A percentile compares a stretch with the other conserved stretches of the same genome.
phyloP scores from a whole-genome alignment of 257 asterid genomes.

The Solanum verrucosum region DNA sequence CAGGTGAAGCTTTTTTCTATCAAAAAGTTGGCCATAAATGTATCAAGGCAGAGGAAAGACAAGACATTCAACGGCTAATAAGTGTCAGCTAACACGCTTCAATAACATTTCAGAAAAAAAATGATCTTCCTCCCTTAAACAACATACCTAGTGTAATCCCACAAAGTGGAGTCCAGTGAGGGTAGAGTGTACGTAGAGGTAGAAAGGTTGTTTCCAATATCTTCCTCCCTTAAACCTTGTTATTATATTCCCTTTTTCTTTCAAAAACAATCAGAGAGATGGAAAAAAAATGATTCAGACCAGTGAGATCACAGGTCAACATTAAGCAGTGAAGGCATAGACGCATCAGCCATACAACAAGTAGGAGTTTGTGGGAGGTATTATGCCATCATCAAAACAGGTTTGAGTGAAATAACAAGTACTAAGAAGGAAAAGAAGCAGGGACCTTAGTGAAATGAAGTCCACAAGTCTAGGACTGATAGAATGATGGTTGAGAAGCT shows the following conservation, averaged over 20 bases:
- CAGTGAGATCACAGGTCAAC: not conserved
- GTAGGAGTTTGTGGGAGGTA: not conserved
- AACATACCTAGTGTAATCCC: not conserved
- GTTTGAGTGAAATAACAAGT: not conserved
- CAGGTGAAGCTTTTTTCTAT: not conserved
- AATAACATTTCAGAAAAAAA: not conserved
- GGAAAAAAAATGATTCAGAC: not conserved
- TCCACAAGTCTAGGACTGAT: not conserved
- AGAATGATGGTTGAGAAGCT: not conserved
- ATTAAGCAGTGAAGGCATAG: not conserved
- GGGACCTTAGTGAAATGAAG: not conserved
- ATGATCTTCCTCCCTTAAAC: not conserved
- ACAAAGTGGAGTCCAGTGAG: not conserved
- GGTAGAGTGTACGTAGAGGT: not conserved
- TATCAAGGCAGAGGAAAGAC: not conserved
- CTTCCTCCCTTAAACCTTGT: not conserved
- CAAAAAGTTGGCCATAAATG: not conserved
- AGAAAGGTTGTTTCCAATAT: not conserved
- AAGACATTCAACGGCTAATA: not conserved
- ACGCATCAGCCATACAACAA: not conserved
- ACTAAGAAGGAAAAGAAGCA: not conserved
- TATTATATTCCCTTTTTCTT: not conserved
- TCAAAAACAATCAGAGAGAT: not conserved
- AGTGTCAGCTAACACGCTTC: not conserved
- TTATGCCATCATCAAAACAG: not conserved